Conservation (phyloP, 768 basidiomycete species). For the Hygrophorus pudorinus region DNA sequence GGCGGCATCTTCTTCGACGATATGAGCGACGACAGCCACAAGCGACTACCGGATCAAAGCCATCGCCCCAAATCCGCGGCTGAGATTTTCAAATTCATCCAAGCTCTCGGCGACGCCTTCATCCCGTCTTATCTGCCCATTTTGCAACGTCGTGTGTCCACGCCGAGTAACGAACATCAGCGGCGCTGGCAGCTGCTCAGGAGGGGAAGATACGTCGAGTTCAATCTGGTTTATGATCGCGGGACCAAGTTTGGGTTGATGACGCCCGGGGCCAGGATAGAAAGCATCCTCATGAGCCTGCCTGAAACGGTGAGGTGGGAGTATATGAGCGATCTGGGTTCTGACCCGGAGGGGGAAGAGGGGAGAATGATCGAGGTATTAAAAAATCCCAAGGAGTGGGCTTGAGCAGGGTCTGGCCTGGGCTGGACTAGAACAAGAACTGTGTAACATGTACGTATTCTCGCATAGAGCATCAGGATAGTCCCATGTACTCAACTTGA, state of each 20-base stretch:
- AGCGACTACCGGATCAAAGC: slow-evolving; percentile 36
- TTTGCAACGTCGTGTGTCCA: slow-evolving; percentile 44
- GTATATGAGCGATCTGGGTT: slow-evolving; percentile 72
- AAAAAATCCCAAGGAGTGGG: slow-evolving; percentile 58
- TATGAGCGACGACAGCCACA: slow-evolving; percentile 55
- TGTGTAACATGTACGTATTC: too few relatives aligned
- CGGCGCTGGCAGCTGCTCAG: slow-evolving; percentile 91
- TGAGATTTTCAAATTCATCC: slow-evolving; percentile 70
- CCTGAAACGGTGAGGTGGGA: slow-evolving; percentile 88
- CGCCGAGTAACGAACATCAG: slow-evolving; percentile 51
- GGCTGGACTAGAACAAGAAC: too few relatives aligned
- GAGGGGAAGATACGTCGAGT: slow-evolving; percentile 91
- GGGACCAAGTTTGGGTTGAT: slow-evolving; percentile 83
- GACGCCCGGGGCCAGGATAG: slow-evolving; percentile 79
- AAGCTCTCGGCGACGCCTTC: slow-evolving; percentile 68
- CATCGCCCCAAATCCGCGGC: slow-evolving; percentile 46
- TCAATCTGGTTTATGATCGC: slow-evolving; percentile 79
- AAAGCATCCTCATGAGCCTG: slow-evolving; percentile 85
- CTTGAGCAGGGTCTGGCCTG: too few relatives aligned
- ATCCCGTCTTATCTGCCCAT: slow-evolving; percentile 88
- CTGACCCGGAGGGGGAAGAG: slow-evolving; percentile 53
- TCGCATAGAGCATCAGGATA: too few relatives aligned
- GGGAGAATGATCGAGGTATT: slow-evolving; percentile 52
- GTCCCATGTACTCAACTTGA: too few relatives aligned
- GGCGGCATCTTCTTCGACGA: slow-evolving; percentile 98